Percentiles rank a stretch among this genome's conserved stretches.
phyloP scores from a whole-genome alignment of 2,329 filamentous ascomycete genomes.

The Diaporthe aspalathi region DNA sequence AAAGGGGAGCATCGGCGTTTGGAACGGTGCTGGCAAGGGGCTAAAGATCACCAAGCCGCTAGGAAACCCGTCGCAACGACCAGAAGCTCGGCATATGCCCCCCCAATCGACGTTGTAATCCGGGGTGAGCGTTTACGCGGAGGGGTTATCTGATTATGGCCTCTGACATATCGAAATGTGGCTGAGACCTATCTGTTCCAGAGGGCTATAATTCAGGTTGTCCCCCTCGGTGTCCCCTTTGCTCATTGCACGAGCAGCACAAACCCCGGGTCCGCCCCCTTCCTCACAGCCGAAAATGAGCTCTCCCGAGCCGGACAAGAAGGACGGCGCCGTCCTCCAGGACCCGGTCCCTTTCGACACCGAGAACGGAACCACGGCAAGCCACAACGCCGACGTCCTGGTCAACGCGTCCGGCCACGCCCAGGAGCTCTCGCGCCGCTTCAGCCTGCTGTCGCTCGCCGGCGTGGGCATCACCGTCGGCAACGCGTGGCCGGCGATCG shows the following conservation, averaged over 20 bases:
- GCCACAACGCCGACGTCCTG: slow-evolving; percentile 7
- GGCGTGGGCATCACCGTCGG: slow-evolving; percentile 56
- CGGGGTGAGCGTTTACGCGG: background rate
- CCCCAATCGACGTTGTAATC: background rate
- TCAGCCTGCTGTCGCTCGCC: slow-evolving; percentile 55
- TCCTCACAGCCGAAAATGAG: background rate
- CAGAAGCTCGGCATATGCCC: slow-evolving; percentile 21
- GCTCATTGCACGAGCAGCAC: background rate
- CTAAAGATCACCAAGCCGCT: slow-evolving; percentile 7
- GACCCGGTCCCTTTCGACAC: slow-evolving; percentile 15
- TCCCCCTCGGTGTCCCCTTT: background rate
- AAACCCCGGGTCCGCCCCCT: no score
- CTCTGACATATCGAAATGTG: slow-evolving; percentile 13
- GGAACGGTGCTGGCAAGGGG: background rate
- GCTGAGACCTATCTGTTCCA: background rate
- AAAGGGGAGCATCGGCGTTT: slow-evolving; percentile 17
- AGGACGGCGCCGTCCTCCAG: background rate
- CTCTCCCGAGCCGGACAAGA: slow-evolving; percentile 3
- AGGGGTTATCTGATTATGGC: background rate
- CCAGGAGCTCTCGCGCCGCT: slow-evolving; percentile 53
- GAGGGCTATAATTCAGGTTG: background rate
- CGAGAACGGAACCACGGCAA: slow-evolving; percentile 11
- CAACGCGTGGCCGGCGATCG: slow-evolving; percentile 58
- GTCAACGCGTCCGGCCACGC: slow-evolving; percentile 56
- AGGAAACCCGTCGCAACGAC: slow-evolving; percentile 18